Evolutionary conservation across 2,329 filamentous ascomycete species (phyloP).

Genomic region (Phaeosphaeria sp.): DNA sequence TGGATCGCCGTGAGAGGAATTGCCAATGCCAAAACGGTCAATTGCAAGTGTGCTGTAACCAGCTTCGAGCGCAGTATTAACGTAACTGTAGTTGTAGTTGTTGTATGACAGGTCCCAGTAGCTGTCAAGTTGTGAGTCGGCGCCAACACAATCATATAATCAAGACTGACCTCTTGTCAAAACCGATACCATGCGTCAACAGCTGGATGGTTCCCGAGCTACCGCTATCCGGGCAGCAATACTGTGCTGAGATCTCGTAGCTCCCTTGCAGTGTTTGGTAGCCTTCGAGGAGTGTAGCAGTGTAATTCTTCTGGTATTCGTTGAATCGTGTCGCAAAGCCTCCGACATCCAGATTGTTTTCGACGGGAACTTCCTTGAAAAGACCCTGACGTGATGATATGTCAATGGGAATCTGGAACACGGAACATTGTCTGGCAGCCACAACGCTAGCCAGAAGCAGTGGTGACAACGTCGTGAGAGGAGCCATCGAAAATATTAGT

Average conservation of each 20-base stretch:
- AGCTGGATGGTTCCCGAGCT: slow-evolving; percentile 52
- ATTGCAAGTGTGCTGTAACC: slow-evolving; percentile 67
- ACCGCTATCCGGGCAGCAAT: slow-evolving; percentile 62
- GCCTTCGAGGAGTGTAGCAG: slow-evolving; percentile 53
- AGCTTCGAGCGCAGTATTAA: slow-evolving; percentile 60
- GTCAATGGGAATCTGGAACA: slow-evolving; percentile 64
- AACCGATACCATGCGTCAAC: slow-evolving; percentile 63
- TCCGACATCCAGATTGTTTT: slow-evolving; percentile 63
- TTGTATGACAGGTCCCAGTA: slow-evolving; percentile 69
- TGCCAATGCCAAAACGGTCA: slow-evolving; percentile 68
- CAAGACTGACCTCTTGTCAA: slow-evolving; percentile 56
- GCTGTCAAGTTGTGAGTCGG: slow-evolving; percentile 30
- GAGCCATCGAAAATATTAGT: slow-evolving; percentile 10
- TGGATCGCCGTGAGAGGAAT: slow-evolving; percentile 65
- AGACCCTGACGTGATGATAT: slow-evolving; percentile 62
- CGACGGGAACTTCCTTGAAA: slow-evolving; percentile 59
- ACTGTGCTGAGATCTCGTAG: slow-evolving; percentile 67
- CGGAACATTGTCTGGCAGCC: slow-evolving; percentile 48
- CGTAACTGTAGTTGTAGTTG: slow-evolving; percentile 69
- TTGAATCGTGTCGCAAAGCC: slow-evolving; percentile 54
- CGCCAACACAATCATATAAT: not conserved
- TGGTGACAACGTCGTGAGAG: slow-evolving; percentile 14
- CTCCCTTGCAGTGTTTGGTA: slow-evolving; percentile 59
- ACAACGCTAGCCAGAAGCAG: slow-evolving; percentile 27
- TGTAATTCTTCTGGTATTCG: slow-evolving; percentile 53